These are phyloP conservation scores for Fusarium vanettenii DNA, from an alignment of 2,329 filamentous ascomycete species.

Conservation along the genomic window DNA sequence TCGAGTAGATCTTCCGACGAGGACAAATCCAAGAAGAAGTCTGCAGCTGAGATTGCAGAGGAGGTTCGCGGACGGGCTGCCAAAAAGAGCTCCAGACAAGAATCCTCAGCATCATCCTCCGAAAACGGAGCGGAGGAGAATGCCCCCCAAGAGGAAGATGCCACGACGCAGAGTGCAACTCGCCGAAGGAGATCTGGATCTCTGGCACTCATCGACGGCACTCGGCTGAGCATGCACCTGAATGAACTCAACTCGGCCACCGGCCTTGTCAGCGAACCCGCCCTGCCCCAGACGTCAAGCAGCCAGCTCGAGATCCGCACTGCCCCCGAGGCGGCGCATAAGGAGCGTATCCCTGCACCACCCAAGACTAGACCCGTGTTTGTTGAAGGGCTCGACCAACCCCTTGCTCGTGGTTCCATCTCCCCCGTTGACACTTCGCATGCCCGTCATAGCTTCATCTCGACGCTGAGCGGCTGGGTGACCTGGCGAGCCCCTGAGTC, in stretches of 20 bases:
- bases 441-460: slow-evolving; percentile 48
- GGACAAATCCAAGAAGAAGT: slow-evolving; percentile 69
- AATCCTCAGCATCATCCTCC: slow-evolving; percentile 48
- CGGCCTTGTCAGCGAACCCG: slow-evolving; percentile 65
- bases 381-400: slow-evolving; percentile 41
- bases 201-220: slow-evolving; percentile 53
- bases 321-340: slow-evolving; percentile 42
- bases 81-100: slow-evolving; percentile 50
- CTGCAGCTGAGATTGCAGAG: slow-evolving; percentile 66
- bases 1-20: slow-evolving; percentile 73
- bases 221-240: slow-evolving; percentile 46
- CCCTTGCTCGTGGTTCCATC: slow-evolving; percentile 44
- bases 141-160: slow-evolving; percentile 32
- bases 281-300: slow-evolving; percentile 67
- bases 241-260: slow-evolving; percentile 47
- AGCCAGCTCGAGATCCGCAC: slow-evolving; percentile 61
- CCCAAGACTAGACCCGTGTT: slow-evolving; percentile 25
- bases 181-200: slow-evolving; percentile 47
- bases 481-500: slow-evolving; percentile 52
- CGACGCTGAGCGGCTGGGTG: slow-evolving; percentile 59
- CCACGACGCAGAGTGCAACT: slow-evolving; percentile 27
- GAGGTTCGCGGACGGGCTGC: slow-evolving; percentile 63
- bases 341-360: slow-evolving; percentile 32
- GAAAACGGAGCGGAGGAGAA: slow-evolving; percentile 45
- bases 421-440: slow-evolving; percentile 38